Percentiles rank a stretch among this genome's conserved stretches.
These are phyloP conservation scores for Cymbopogon citratus DNA, from an alignment of 176 grass and related monocot genomes.

Conservation along the genomic window DNA sequence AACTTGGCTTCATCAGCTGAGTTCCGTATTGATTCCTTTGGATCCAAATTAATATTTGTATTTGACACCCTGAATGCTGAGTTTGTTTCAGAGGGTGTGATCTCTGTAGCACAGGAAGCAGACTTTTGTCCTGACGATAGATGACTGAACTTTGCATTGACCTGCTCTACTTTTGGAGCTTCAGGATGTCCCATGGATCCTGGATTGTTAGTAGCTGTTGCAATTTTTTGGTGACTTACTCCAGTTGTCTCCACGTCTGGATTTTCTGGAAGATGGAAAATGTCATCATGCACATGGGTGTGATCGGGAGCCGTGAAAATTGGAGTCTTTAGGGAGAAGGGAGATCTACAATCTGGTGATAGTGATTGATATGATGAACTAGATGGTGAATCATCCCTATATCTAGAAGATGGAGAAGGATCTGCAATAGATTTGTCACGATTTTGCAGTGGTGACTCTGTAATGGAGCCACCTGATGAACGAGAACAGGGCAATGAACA, in stretches of 20 bases:
- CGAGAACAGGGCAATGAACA: slow-evolving; percentile 35
- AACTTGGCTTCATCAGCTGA: slow-evolving; percentile 3
- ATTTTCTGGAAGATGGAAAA: background rate
- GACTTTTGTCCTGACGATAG: background rate
- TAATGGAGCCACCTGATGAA: slow-evolving; percentile 18
- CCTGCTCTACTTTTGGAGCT: background rate
- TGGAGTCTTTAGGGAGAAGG: background rate
- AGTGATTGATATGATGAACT: slow-evolving; percentile 30
- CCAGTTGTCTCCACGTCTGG: background rate
- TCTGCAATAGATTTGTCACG: background rate
- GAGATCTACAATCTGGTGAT: slow-evolving; percentile 31
- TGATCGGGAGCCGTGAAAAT: background rate
- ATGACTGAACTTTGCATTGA: background rate
- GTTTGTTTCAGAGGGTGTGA: background rate
- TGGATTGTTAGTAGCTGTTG: background rate
- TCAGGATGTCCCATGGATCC: background rate
- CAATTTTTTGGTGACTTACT: background rate
- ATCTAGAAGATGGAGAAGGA: background rate
- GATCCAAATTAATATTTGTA: background rate
- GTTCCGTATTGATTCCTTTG: background rate
- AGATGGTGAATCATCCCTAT: slow-evolving; percentile 13
- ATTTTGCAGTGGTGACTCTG: slow-evolving; percentile 9
- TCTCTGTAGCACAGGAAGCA: background rate
- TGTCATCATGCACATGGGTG: background rate
- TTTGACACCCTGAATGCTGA: background rate